Conservation (phyloP, 1,139 yeast genomes). For the Yamadazyma buinensis region DNA sequence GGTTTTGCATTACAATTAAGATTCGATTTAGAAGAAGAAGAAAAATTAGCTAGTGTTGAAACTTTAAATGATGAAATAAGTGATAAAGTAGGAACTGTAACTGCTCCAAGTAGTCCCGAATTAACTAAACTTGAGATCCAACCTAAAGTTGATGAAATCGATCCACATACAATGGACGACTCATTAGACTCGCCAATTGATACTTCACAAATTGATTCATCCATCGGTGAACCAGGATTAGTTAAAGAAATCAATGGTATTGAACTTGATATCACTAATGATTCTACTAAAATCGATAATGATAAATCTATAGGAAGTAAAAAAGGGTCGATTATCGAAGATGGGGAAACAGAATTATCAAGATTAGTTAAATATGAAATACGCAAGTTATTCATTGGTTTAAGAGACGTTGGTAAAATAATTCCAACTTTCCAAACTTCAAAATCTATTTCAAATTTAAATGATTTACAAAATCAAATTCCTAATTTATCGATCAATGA, state of each 20-base stretch:
- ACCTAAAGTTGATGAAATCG: conserved; percentile 4
- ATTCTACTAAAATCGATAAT: conserved; percentile 3
- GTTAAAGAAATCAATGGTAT: background rate
- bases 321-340: conserved; percentile 10
- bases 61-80: conserved; percentile 1
- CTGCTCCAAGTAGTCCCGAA: background rate
- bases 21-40: conserved; percentile 39
- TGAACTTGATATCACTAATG: background rate
- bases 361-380: conserved; percentile 35
- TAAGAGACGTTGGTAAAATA: conserved; percentile 34
- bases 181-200: no score
- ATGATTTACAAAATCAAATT: conserved; percentile 19
- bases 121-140: background rate
- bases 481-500: conserved; percentile 16
- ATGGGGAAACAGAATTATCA: conserved; percentile 31
- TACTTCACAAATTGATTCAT: no score
- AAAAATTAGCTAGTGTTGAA: conserved; percentile 12
- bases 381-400: conserved; percentile 30
- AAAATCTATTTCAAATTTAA: conserved; percentile 29
- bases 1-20: conserved; percentile 48
- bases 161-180: no score
- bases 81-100: background rate
- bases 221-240: background rate
- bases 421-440: conserved; percentile 38
- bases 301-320: conserved; percentile 6